phyloP scores from a whole-genome alignment of 495 filamentous ascomycete genomes.

The Niebla homalea region DNA sequence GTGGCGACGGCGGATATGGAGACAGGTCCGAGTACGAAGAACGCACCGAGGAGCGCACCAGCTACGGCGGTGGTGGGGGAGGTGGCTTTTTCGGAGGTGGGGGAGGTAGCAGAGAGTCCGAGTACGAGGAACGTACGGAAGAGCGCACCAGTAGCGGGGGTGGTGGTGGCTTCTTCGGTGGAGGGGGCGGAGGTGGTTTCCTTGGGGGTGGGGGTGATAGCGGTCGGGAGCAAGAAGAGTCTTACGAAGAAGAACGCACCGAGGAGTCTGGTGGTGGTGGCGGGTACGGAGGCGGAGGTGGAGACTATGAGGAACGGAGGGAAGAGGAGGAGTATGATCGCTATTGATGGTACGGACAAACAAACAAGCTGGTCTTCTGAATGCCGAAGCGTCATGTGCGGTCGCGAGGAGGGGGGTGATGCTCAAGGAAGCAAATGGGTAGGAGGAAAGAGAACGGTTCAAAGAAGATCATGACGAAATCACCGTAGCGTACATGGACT shows the following conservation, averaged over 20 bases:
- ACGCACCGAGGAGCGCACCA: neutral
- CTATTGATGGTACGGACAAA: neutral
- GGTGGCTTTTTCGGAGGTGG: conserved; percentile 7
- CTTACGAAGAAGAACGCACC: neutral
- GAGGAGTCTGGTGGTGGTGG: neutral
- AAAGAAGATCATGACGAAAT: no score
- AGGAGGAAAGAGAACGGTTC: no score
- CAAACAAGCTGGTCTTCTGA: no score
- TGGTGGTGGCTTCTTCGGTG: neutral
- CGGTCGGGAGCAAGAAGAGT: neutral
- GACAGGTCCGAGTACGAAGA: conserved; percentile 3
- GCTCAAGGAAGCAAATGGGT: no score
- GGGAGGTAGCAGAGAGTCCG: conserved; percentile 7
- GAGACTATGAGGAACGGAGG: neutral
- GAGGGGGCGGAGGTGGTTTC: neutral
- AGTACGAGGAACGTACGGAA: conserved; percentile 4
- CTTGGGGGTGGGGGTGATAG: neutral
- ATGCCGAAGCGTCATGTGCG: no score
- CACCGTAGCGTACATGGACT: no score
- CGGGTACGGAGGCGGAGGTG: neutral
- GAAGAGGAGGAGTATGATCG: neutral
- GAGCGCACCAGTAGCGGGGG: neutral
- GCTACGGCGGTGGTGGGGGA: neutral
- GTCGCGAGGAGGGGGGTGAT: no score
- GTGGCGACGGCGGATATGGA: conserved; percentile 1